A percentile compares a stretch with the other conserved stretches of the same genome.
These are phyloP conservation scores for Geum urbanum DNA, from an alignment of 306 rosid species.

Conservation along the genomic window DNA sequence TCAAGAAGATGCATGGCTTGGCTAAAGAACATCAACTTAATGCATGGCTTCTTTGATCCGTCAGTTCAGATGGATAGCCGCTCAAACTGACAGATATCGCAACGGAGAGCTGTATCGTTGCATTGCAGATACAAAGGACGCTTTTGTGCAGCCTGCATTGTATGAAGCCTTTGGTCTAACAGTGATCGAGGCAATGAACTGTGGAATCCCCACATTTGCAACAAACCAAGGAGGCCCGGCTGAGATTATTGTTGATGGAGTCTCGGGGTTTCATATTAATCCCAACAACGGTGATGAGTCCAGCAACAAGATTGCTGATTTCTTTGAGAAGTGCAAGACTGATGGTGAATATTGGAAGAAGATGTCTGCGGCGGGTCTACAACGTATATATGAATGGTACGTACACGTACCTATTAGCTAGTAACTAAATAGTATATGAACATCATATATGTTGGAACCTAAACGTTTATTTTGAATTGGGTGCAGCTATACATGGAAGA, in stretches of 20 bases:
- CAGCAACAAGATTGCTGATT: constrained; percentile 68
- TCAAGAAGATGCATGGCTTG: constrained; percentile 71
- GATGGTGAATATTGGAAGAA: constrained; percentile 58
- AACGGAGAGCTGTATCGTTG: constrained; percentile 79
- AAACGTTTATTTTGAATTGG: neutral
- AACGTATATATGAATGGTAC: constrained; percentile 76
- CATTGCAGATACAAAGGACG: constrained; percentile 79
- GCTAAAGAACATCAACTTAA: constrained; percentile 57
- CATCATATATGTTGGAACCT: neutral
- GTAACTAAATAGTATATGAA: neutral
- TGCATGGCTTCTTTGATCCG: too few relatives aligned
- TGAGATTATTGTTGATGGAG: constrained; percentile 72
- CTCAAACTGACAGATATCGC: constrained; percentile 75
- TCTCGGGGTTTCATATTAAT: constrained; percentile 78
- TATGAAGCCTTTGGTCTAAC: constrained; percentile 95
- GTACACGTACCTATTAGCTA: too few relatives aligned
- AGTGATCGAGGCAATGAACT: constrained; percentile 94
- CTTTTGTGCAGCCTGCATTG: constrained; percentile 93
- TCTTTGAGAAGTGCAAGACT: constrained; percentile 72
- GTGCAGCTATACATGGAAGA: constrained; percentile 93
- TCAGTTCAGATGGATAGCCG: constrained; percentile 89
- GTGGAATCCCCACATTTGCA: constrained; percentile 89
- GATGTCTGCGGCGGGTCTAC: constrained; percentile 62
- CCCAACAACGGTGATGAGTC: constrained; percentile 75
- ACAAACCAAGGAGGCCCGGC: constrained; percentile 97